Base-by-base conservation (phyloP, 345 rosid species). In the Ceriops tagal region DNA sequence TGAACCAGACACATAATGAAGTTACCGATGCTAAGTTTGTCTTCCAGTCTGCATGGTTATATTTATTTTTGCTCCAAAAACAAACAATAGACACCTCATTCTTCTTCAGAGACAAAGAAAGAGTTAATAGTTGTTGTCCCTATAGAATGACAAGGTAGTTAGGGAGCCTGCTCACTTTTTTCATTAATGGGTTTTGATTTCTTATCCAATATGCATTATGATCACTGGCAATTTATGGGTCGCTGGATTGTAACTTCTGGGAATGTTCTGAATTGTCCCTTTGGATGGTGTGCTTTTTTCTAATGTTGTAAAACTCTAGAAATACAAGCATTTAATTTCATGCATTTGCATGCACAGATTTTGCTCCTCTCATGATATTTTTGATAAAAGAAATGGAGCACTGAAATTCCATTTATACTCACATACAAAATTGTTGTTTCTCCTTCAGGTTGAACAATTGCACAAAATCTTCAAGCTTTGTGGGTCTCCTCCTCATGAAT, bases 381-480 rank as follows among this genome's bases (percentile, higher is more conserved):
- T 32, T 62, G 35, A 28, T 60, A 4, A 24, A 52, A n/a, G 16
- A 39, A 31, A 37, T 63, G 34, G 16, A 27, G 27, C 43, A 8
- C 63, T 34, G 31, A 28, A 49, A 26, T 15, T 64, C 21, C 63
- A 55, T 55, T 57, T 57, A 18, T 39, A 61, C 22, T 49, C 52
- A 1, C 70, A 28, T 61, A 56, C 24, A 57, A 65, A 61, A 52
- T 46, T 49, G 43, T 65, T 78, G 52, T 64, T 59, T 67, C 49
- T 47, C 64, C 52, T 73, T 39, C 84, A 95, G 99, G 97, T 95
- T 62, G 99, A 92, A 75, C 96, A 95, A 78, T 73, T 95, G 52
- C 99, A 95, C 74, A 95, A 92, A 79, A 92, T 95, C 68, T 95
- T 92, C 85, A 95, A 92, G 90, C 91, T 95, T 47, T 95, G 99